These are phyloP conservation scores for Neofusicoccum sp. DNA, from an alignment of 2,329 filamentous ascomycete genomes.

Conservation along the genomic window DNA sequence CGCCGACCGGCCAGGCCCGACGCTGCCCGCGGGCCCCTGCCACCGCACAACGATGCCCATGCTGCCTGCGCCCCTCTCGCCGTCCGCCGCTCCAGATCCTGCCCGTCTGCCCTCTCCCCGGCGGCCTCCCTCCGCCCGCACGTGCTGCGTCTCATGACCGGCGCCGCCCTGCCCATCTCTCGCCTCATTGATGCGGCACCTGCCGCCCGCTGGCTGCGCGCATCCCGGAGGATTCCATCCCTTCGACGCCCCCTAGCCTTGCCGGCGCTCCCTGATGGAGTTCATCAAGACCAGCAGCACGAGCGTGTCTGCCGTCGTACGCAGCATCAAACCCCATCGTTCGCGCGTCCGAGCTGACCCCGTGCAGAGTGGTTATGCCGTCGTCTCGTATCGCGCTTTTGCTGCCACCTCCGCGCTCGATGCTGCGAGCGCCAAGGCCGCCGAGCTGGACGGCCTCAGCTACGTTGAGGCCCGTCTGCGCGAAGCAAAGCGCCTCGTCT, in stretches of 20 bases:
- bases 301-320: slow-evolving; percentile 14
- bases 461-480: slow-evolving; percentile 16
- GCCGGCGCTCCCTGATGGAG: slow-evolving; percentile 10
- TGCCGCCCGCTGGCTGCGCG: not conserved
- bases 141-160: slow-evolving; percentile 23
- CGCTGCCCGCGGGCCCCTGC: not conserved
- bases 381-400: slow-evolving; percentile 11
- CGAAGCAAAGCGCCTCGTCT: slow-evolving; percentile 8
- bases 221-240: slow-evolving; percentile 14
- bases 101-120: not conserved
- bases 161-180: slow-evolving; percentile 38
- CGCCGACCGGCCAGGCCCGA: slow-evolving; percentile 6
- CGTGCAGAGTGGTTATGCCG: slow-evolving; percentile 5
- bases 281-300: slow-evolving; percentile 16
- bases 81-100: not conserved
- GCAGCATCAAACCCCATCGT: not conserved
- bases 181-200: slow-evolving; percentile 23
- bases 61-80: not conserved
- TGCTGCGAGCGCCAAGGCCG: not conserved
- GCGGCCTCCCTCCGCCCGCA: not conserved
- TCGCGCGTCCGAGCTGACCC: not conserved
- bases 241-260: slow-evolving; percentile 19
- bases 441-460: slow-evolving; percentile 3
- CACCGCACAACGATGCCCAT: slow-evolving; percentile 9
- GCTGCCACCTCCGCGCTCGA: not conserved